Percentiles rank a stretch among this genome's conserved stretches.
Conservation (phyloP, 2,329 filamentous ascomycete genomes). For the Aspergillus phoenicis region DNA sequence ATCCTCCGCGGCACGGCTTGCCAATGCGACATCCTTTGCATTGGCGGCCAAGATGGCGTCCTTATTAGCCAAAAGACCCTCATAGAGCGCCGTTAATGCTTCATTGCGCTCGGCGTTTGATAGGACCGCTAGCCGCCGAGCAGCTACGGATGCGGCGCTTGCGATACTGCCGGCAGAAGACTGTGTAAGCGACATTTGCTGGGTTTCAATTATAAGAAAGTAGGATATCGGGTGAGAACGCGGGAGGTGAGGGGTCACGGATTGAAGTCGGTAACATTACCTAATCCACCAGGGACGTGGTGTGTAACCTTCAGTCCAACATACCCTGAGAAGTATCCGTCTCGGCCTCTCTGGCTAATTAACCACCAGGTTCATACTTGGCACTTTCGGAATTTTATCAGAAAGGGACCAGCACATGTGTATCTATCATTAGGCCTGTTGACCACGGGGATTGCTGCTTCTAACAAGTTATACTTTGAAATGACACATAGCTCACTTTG, state of each 20-base stretch:
- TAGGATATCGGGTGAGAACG: background rate
- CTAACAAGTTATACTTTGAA: no score
- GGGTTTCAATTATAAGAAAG: background rate
- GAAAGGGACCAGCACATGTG: no score
- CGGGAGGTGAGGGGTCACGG: background rate
- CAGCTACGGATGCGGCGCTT: constrained; percentile 75
- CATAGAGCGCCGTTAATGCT: constrained; percentile 80
- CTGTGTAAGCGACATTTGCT: constrained; percentile 78
- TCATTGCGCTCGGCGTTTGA: constrained; percentile 76
- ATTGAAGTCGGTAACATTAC: background rate
- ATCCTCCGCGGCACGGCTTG: constrained; percentile 70
- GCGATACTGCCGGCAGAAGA: constrained; percentile 78
- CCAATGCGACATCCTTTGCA: constrained; percentile 74
- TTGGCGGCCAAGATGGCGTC: constrained; percentile 84
- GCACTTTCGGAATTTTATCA: no score
- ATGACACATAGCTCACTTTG: no score
- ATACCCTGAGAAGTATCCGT: no score
- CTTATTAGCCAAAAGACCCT: constrained; percentile 69
- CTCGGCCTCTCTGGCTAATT: no score
- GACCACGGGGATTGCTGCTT: no score
- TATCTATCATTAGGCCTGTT: no score
- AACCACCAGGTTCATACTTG: no score
- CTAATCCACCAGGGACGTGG: background rate
- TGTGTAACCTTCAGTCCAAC: no score
- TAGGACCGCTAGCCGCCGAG: constrained; percentile 79